Evolutionary conservation across 257 asterid species (phyloP), one percentile per base, ranked within the genome.

Genomic region (Solanum phureja): DNA sequence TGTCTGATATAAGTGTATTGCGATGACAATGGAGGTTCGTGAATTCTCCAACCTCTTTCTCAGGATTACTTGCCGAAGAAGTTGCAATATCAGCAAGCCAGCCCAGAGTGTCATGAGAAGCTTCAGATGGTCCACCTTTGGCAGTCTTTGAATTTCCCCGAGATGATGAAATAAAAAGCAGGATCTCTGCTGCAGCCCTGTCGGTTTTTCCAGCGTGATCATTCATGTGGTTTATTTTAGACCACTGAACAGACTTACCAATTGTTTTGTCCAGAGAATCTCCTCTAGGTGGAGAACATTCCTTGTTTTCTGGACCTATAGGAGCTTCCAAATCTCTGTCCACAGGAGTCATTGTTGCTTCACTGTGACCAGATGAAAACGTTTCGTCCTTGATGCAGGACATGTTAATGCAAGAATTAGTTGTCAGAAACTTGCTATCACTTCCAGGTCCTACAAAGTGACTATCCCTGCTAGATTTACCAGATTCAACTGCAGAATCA

Each of bases 51-150:
- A 73, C 79, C 56, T 84, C 82, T 23, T 87, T 86, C 77, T 85
- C 91, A 27, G 24, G 89, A 71, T 87, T 90, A 71, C 90, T 91
- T 83, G 90, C 88, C 83, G 71, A 83, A 60, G 90, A 89, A 87
- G 93, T 90, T 89, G 85, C 95, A 86, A 95, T 92, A 75, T 83
- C 95, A 52, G 98, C 95, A 56, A 94, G 93, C 98, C 95, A 93
- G 87, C 34, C 49, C 11, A 95, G 92, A 89, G 74, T 60, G 83
- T 89, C 82, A 46, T 40, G 8, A 10, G 89, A 83, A 75, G 85
- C 86, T 34, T 84, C 89, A 13, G 68, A 68, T 83, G 85, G 85
- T 69, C 68, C 88, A 37, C 60, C 24, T 10, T 23, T 71, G 86
- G 76, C 86, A 62, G 88, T 76, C 27, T 82, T 86, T 71, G 27